Percentiles rank a stretch among this genome's conserved stretches.
phyloP scores from a whole-genome alignment of 2,329 filamentous ascomycete genomes.

The Penicillium sclerotigenum region DNA sequence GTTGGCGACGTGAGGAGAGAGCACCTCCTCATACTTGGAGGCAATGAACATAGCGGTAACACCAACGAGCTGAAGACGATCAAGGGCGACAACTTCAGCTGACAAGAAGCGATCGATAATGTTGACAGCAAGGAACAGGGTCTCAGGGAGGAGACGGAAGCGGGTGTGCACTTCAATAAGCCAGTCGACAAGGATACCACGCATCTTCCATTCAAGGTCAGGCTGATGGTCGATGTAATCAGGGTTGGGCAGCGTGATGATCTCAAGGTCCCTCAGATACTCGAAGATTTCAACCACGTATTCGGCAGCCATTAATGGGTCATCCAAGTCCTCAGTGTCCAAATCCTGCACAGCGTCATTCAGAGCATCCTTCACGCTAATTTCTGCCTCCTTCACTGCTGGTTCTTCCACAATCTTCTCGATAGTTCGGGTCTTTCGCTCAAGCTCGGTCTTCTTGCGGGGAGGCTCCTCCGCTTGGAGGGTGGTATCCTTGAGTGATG shows the following conservation, averaged over 20 bases:
- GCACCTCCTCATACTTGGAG: constrained; percentile 96
- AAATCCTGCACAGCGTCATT: constrained; percentile 54
- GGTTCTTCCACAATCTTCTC: background rate
- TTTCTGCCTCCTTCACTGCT: constrained; percentile 21
- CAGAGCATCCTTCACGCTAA: constrained; percentile 39
- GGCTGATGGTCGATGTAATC: constrained; percentile 94
- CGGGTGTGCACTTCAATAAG: constrained; percentile 96
- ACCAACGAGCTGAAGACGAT: constrained; percentile 92
- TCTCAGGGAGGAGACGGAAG: constrained; percentile 93
- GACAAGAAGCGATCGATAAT: constrained; percentile 98
- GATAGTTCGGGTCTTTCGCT: constrained; percentile 41
- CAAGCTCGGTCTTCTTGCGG: constrained; percentile 62
- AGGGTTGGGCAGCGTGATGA: constrained; percentile 77
- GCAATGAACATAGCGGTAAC: constrained; percentile 99
- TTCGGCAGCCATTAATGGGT: constrained; percentile 96
- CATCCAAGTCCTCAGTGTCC: constrained; percentile 83
- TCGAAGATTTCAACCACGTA: constrained; percentile 98
- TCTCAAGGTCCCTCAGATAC: constrained; percentile 84
- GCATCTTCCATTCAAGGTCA: constrained; percentile 97
- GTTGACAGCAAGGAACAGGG: constrained; percentile 94
- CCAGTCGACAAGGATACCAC: constrained; percentile 96
- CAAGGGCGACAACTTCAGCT: constrained; percentile 89
- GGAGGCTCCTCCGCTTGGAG: constrained; percentile 60
- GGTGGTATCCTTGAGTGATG: constrained; percentile 58
- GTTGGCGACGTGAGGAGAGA: constrained; percentile 94